Conservation (phyloP, 306 rosid species). For the Glycine tomentella region DNA sequence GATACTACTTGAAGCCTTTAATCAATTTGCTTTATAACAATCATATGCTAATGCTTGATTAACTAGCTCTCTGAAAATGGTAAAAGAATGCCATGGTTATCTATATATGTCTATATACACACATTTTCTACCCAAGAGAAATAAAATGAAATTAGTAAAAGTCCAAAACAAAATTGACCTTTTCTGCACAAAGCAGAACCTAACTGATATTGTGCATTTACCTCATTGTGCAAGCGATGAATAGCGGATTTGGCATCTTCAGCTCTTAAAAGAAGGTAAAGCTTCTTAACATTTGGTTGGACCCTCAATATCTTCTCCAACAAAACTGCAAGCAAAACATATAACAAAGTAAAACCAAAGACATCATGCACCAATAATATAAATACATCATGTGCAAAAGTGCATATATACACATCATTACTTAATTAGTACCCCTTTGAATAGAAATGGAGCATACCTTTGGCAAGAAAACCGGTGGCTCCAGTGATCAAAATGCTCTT, state of each 20-base stretch:
- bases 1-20: conserved; percentile 14
- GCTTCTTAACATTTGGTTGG: conserved; percentile 83
- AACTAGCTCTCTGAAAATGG: neutral
- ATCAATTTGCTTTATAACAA: neutral
- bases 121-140: neutral
- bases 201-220: conserved; percentile 8
- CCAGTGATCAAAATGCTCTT: conserved; percentile 77
- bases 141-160: neutral
- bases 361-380: neutral
- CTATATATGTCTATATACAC: neutral
- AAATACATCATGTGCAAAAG: neutral
- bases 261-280: conserved; percentile 82
- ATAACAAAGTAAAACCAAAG: conserved; percentile 16
- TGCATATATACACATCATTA: neutral
- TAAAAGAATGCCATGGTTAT: neutral
- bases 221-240: conserved; percentile 75
- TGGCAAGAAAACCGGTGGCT: conserved; percentile 83
- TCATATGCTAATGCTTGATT: neutral
- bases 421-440: neutral
- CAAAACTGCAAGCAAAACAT: conserved; percentile 60
- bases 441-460: conserved; percentile 49
- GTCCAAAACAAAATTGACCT: no score
- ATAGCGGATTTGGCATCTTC: conserved; percentile 66
- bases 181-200: neutral
- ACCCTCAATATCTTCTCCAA: conserved; percentile 85